Conservation (phyloP, 2,329 filamentous ascomycete species). For the Curvularia spicifera region DNA sequence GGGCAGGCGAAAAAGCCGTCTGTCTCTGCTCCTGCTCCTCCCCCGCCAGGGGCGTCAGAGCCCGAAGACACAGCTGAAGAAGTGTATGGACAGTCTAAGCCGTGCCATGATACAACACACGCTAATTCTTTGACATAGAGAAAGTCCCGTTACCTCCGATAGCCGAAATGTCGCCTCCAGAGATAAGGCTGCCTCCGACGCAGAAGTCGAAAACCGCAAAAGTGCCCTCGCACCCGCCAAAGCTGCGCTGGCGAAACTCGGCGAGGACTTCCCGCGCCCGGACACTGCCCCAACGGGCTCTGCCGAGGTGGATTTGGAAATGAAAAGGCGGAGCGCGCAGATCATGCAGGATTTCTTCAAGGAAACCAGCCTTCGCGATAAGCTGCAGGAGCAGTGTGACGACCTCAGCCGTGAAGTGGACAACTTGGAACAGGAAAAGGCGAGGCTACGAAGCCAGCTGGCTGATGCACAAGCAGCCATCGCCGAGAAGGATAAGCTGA, state of each 20-base stretch:
- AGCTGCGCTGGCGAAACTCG: conserved; percentile 40
- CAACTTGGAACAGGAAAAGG: conserved; percentile 40
- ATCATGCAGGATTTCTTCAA: conserved; percentile 51
- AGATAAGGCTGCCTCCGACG: conserved; percentile 47
- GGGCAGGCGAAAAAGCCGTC: conserved; percentile 44
- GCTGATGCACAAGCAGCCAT: conserved; percentile 41
- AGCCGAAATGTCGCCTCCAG: conserved; percentile 35
- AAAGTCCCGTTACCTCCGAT: conserved; percentile 32
- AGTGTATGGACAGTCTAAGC: conserved; percentile 3
- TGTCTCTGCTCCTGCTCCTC: conserved; percentile 22
- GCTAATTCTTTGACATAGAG: conserved; percentile 16
- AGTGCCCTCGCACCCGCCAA: conserved; percentile 37
- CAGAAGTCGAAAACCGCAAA: conserved; percentile 42
- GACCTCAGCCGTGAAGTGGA: conserved; percentile 43
- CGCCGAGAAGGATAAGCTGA: conserved; percentile 41
- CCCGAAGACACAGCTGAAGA: conserved; percentile 16
- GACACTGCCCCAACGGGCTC: conserved; percentile 44
- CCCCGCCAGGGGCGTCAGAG: conserved; percentile 17
- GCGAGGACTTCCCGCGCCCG: conserved; percentile 37
- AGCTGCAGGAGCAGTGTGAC: conserved; percentile 46
- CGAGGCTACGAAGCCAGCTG: conserved; percentile 42
- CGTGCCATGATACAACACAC: not conserved
- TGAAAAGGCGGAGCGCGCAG: conserved; percentile 41
- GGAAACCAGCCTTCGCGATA: conserved; percentile 46
- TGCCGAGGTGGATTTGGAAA: conserved; percentile 41